Conservation (phyloP, 2,329 filamentous ascomycete species). For the Coniochaeta sp. region DNA sequence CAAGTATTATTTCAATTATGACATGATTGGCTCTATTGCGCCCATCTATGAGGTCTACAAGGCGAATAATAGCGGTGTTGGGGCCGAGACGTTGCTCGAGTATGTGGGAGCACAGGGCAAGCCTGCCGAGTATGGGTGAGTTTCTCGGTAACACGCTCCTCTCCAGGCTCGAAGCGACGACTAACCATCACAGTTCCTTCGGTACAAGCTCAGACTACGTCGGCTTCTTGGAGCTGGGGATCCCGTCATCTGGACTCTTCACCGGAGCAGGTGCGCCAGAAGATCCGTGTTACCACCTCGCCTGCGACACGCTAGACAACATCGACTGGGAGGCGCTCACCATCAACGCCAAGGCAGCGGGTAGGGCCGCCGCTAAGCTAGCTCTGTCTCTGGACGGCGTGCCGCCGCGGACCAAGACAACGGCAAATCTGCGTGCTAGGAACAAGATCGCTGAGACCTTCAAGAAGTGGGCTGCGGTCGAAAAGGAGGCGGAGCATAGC, state of each 20-base stretch:
- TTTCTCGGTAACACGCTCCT: conserved; percentile 10
- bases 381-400: conserved; percentile 15
- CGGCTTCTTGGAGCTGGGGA: conserved; percentile 48
- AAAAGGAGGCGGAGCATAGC: conserved; percentile 7
- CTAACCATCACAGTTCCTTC: conserved; percentile 31
- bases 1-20: conserved; percentile 31
- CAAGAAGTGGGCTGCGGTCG: conserved; percentile 9
- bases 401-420: conserved; percentile 9
- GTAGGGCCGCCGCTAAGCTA: conserved; percentile 33
- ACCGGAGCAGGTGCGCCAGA: conserved; percentile 45
- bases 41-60: conserved; percentile 28
- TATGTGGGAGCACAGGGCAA: conserved; percentile 23
- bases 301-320: conserved; percentile 30
- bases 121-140: conserved; percentile 13
- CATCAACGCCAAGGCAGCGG: conserved; percentile 34
- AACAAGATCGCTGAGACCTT: conserved; percentile 10
- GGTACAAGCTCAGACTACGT: conserved; percentile 54
- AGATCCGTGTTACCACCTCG: conserved; percentile 25
- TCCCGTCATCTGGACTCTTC: conserved; percentile 48
- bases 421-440: conserved; percentile 10
- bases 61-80: conserved; percentile 23
- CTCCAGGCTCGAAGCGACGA: conserved; percentile 8
- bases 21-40: conserved; percentile 29
- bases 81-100: conserved; percentile 24
- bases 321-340: conserved; percentile 26